Evolutionary conservation across 805 yeast species (phyloP).

Genomic region (Schizosaccharomyces japonicus): DNA sequence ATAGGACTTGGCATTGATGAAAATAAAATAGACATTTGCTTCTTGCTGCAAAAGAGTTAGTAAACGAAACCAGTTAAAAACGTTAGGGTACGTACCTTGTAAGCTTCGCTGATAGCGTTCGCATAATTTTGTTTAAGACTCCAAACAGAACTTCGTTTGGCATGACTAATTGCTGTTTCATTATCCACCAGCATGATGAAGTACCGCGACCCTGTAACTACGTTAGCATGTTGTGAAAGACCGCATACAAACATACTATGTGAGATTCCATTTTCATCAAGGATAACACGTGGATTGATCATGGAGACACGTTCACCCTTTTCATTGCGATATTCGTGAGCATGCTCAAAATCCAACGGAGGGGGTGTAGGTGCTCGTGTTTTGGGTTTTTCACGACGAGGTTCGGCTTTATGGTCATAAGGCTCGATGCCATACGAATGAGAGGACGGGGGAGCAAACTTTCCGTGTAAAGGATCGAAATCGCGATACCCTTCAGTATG

Average conservation of each 20-base stretch:
- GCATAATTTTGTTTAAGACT: background rate
- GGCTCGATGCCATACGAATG: too few species aligned
- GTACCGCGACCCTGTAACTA: background rate
- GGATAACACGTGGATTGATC: background rate
- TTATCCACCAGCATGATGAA: background rate
- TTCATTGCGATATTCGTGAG: background rate
- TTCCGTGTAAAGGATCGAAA: too few species aligned
- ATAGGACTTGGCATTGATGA: background rate
- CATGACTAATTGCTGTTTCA: background rate
- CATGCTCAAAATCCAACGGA: background rate
- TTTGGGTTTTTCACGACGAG: slow-evolving; percentile 1
- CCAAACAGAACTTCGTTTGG: background rate
- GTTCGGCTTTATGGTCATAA: too few species aligned
- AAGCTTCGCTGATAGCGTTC: background rate
- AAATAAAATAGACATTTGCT: background rate
- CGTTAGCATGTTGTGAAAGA: background rate
- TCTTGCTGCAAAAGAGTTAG: background rate
- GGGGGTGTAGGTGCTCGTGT: background rate
- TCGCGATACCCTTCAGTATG: too few species aligned
- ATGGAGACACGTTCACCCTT: slow-evolving; percentile 1
- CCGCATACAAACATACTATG: background rate
- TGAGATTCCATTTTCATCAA: slow-evolving; percentile 1
- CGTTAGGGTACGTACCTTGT: background rate
- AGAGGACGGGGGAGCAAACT: too few species aligned
- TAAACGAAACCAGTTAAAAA: background rate